A percentile compares a stretch with the other conserved stretches of the same genome.
These are phyloP conservation scores for Epichloe sp. DNA, from an alignment of 2,329 filamentous ascomycete genomes.

Conservation along the genomic window DNA sequence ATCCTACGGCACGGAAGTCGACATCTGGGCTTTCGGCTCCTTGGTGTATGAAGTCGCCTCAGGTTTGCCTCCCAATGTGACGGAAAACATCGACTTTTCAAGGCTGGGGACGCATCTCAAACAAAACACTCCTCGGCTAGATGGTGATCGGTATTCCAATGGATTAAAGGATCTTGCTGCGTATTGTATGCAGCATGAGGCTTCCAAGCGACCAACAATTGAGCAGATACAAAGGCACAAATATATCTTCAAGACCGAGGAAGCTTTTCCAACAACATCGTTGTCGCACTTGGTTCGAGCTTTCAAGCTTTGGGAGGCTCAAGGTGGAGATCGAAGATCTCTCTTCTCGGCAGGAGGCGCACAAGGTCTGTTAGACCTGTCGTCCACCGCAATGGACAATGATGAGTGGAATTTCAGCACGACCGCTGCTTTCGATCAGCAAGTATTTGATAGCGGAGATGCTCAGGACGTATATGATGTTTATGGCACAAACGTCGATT, in stretches of 20 bases:
- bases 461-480: conserved; percentile 47
- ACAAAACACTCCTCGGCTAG: conserved; percentile 51
- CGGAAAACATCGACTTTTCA: conserved; percentile 33
- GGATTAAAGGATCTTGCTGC: conserved; percentile 57
- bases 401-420: conserved; percentile 59
- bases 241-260: conserved; percentile 51
- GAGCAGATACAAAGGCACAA: conserved; percentile 56
- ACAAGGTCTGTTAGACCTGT: conserved; percentile 34
- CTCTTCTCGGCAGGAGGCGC: conserved; percentile 48
- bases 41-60: conserved; percentile 73
- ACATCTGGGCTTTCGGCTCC: conserved; percentile 78
- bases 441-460: conserved; percentile 38
- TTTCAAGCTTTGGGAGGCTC: conserved; percentile 63
- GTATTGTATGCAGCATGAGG: conserved; percentile 59
- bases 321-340: conserved; percentile 56
- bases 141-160: conserved; percentile 58
- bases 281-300: conserved; percentile 55
- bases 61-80: conserved; percentile 58
- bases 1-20: conserved; percentile 58
- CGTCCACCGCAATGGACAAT: conserved; percentile 31
- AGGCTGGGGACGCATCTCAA: conserved; percentile 45
- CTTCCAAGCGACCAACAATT: conserved; percentile 54
- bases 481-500: conserved; percentile 45
- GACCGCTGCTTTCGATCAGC: conserved; percentile 49
- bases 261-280: conserved; percentile 48